These are phyloP conservation scores for Pistacia atlantica DNA, from an alignment of 345 rosid species.

Conservation along the genomic window DNA sequence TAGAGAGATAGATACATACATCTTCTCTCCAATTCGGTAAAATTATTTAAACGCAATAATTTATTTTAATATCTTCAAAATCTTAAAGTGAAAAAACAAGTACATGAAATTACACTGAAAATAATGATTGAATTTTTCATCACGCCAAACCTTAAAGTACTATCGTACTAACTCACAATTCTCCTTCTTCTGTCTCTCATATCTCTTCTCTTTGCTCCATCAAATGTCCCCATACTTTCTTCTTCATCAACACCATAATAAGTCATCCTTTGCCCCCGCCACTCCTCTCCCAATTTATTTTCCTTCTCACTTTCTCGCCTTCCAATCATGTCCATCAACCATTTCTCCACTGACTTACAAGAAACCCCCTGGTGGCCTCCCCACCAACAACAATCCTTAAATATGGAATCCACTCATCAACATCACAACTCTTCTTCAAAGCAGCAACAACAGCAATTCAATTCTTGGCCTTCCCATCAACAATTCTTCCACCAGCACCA, in stretches of 20 bases:
- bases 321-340: slow-evolving; percentile 51
- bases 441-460: slow-evolving; percentile 14
- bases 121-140: slow-evolving; percentile 29
- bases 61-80: too few species aligned
- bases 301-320: slow-evolving; percentile 22
- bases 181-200: slow-evolving; percentile 9
- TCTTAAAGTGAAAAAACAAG: not conserved
- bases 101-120: slow-evolving; percentile 21
- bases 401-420: slow-evolving; percentile 23
- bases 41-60: too few species aligned
- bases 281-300: not conserved
- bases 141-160: slow-evolving; percentile 36
- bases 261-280: not conserved
- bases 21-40: slow-evolving; percentile 13
- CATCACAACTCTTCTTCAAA: slow-evolving; percentile 12
- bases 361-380: slow-evolving; percentile 49
- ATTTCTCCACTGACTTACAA: slow-evolving; percentile 42
- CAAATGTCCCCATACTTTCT: slow-evolving; percentile 35
- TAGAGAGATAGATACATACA: not conserved
- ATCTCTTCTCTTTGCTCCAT: slow-evolving; percentile 14
- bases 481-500: slow-evolving; percentile 14
- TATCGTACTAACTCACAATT: slow-evolving; percentile 22
- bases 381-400: slow-evolving; percentile 26
- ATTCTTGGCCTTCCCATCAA: slow-evolving; percentile 17
- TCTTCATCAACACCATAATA: slow-evolving; percentile 43